Conservation (phyloP, 768 basidiomycete species). For the Jaapia argillacea region DNA sequence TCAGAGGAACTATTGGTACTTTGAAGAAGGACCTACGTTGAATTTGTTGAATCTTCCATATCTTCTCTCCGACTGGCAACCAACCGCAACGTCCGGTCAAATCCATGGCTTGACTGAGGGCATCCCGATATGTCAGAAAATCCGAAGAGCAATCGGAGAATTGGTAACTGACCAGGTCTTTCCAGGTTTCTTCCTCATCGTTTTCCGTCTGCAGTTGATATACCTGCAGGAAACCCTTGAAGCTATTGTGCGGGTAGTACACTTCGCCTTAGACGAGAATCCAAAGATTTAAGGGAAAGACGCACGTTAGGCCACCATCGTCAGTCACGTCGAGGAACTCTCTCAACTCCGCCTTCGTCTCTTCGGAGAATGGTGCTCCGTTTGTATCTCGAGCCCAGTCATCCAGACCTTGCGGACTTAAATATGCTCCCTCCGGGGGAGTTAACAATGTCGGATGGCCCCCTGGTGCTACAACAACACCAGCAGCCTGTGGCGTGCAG, state of each 20-base stretch:
- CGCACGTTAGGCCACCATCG: conserved; percentile 65
- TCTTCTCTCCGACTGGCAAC: conserved; percentile 51
- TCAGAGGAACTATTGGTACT: no score
- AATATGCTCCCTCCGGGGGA: conserved; percentile 43
- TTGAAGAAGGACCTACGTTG: not conserved
- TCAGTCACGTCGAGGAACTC: conserved; percentile 71
- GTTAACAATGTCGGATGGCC: conserved; percentile 25
- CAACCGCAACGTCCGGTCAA: conserved; percentile 54
- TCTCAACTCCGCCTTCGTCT: conserved; percentile 67
- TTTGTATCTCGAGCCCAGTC: conserved; percentile 75
- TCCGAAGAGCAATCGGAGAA: not conserved
- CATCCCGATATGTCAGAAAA: no score
- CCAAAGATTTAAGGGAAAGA: conserved; percentile 6
- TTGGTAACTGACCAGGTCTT: conserved; percentile 49
- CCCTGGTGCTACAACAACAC: conserved; percentile 4
- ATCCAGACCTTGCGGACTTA: conserved; percentile 54
- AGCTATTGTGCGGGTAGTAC: conserved; percentile 35
- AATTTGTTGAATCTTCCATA: conserved; percentile 13
- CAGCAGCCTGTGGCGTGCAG: conserved; percentile 34
- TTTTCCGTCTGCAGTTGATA: conserved; percentile 82
- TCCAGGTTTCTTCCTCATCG: conserved; percentile 80
- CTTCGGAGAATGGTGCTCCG: conserved; percentile 67
- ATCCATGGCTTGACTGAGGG: conserved; percentile 61
- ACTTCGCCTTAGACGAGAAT: no score
- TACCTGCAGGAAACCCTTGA: conserved; percentile 74